Conservation (phyloP, 352 stramenopile genomes). For the Chrysophaeum taylorii region DNA sequence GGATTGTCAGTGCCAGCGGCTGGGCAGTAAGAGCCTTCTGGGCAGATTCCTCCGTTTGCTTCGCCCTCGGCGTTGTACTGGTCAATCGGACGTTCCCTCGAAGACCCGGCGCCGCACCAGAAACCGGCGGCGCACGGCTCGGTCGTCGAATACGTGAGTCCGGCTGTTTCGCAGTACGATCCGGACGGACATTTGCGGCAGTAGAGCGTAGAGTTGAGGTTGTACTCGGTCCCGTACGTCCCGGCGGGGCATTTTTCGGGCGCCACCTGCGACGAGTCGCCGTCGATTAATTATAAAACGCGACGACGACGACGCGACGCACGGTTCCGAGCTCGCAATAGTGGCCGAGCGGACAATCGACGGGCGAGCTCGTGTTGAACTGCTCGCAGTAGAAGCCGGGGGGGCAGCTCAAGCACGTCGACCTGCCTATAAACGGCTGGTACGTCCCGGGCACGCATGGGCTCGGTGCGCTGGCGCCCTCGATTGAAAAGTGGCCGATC, state of each 20-base stretch:
- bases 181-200: constrained; percentile 33
- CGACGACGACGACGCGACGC: constrained; percentile 12
- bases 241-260: constrained; percentile 42
- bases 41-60: constrained; percentile 16
- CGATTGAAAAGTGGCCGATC: constrained; percentile 61
- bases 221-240: constrained; percentile 29
- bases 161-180: constrained; percentile 33
- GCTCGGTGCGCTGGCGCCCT: constrained; percentile 19
- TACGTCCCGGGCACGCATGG: constrained; percentile 70
- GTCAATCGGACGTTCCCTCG: not conserved
- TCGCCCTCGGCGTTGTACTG: constrained; percentile 6
- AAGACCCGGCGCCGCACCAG: constrained; percentile 36
- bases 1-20: constrained; percentile 38
- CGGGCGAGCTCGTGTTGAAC: not conserved
- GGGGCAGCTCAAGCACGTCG: constrained; percentile 40
- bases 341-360: constrained; percentile 56
- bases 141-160: constrained; percentile 18
- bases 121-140: constrained; percentile 23
- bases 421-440: constrained; percentile 52
- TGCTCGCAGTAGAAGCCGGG: constrained; percentile 42
- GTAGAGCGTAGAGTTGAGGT: constrained; percentile 24
- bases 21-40: constrained; percentile 15
- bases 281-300: too few relatives aligned
- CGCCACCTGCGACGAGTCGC: too few relatives aligned
- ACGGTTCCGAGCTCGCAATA: constrained; percentile 67